Conservation (phyloP, 1,284 basidiomycete species). For the Volvariella volvacea region DNA sequence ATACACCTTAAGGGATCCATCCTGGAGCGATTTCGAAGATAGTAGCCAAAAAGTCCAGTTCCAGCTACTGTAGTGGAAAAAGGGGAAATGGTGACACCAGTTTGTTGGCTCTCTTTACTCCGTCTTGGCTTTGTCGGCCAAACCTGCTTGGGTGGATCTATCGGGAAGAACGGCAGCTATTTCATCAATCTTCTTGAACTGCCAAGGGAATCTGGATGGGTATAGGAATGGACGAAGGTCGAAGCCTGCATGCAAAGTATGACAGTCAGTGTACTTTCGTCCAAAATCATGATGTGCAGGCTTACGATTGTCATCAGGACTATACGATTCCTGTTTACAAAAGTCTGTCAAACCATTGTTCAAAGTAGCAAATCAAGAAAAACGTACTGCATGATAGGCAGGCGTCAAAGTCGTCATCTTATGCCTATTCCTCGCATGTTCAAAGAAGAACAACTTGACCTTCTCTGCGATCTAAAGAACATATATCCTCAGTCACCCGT, state of each 20-base stretch:
- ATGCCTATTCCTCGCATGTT: constrained; percentile 94
- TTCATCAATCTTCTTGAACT: constrained; percentile 92
- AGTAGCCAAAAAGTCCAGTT: no score
- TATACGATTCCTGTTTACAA: constrained; percentile 76
- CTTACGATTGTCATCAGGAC: constrained; percentile 93
- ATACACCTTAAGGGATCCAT: no score
- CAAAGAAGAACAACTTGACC: constrained; percentile 97
- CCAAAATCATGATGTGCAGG: constrained; percentile 6
- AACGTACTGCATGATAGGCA: constrained; percentile 85
- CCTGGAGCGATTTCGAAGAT: no score
- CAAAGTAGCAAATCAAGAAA: constrained; percentile 2
- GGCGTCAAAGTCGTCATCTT: constrained; percentile 99
- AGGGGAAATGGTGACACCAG: no score
- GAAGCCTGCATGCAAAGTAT: constrained; percentile 75
- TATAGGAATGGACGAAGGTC: constrained; percentile 96
- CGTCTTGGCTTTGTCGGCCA: constrained; percentile 26
- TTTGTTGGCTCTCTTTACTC: constrained; percentile 23
- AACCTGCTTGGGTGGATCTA: constrained; percentile 37
- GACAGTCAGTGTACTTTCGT: constrained; percentile 8
- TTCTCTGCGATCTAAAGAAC: constrained; percentile 84
- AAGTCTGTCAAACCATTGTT: no score
- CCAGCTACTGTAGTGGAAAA: no score
- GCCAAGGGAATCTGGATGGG: constrained; percentile 90
- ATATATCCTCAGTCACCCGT: constrained; percentile 2
- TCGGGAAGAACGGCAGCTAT: constrained; percentile 72